Evolutionary conservation across 148 eudicot genomes (phyloP).

Genomic region (Heliamphora exappendiculata): DNA sequence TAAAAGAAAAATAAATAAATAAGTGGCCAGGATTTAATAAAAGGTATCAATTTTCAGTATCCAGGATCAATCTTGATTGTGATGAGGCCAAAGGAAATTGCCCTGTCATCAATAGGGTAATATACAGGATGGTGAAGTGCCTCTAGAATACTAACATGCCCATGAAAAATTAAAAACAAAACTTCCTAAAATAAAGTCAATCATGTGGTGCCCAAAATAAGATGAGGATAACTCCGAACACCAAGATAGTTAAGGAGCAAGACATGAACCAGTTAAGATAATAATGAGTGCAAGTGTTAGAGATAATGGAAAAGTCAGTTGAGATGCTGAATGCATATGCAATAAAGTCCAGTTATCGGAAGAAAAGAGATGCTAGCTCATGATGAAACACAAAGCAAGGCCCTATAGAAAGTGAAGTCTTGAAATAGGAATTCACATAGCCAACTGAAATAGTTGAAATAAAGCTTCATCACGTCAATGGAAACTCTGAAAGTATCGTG

Average conservation of each 20-base stretch:
- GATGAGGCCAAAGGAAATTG: not conserved
- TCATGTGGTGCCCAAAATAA: not conserved
- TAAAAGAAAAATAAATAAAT: not conserved
- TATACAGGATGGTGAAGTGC: not conserved
- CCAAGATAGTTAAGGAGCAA: not conserved
- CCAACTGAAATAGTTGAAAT: not conserved
- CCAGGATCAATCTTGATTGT: not conserved
- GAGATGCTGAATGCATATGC: not conserved
- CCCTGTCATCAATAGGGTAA: not conserved
- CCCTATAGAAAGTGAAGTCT: not conserved
- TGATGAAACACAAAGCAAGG: not conserved
- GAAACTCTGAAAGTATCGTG: not conserved
- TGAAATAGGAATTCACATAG: not conserved
- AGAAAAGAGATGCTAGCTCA: not conserved
- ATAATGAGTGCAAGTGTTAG: not conserved
- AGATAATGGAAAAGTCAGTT: not conserved
- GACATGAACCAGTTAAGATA: not conserved
- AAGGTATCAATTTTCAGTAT: not conserved
- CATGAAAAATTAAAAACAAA: not conserved
- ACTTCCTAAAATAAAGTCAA: not conserved
- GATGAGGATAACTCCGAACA: not conserved
- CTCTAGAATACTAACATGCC: not conserved
- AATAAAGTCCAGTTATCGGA: not conserved
- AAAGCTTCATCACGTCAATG: not conserved
- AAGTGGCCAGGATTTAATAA: not conserved